Conservation (phyloP, 2,329 filamentous ascomycete species). For the Beauveria scarabaeidicola region DNA sequence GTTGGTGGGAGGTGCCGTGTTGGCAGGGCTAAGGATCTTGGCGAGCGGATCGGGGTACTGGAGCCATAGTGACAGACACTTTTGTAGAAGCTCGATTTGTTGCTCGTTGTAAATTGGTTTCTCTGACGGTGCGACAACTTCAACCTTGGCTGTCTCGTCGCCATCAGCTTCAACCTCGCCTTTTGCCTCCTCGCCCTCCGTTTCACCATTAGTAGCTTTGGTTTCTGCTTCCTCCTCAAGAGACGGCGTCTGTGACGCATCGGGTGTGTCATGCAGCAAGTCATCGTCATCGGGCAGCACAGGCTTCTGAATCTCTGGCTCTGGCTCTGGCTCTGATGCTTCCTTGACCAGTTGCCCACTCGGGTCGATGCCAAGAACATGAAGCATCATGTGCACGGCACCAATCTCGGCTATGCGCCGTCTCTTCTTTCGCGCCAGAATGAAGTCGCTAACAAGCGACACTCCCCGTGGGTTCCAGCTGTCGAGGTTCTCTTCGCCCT, state of each 20-base stretch:
- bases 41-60: conserved; percentile 48
- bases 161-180: conserved; percentile 16
- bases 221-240: conserved; percentile 22
- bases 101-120: conserved; percentile 36
- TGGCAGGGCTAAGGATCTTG: conserved; percentile 48
- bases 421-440: conserved; percentile 64
- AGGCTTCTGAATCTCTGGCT: conserved; percentile 26
- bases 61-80: conserved; percentile 57
- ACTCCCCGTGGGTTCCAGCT: conserved; percentile 86
- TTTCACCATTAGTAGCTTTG: conserved; percentile 14
- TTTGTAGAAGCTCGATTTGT: conserved; percentile 41
- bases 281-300: conserved; percentile 47
- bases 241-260: conserved; percentile 37
- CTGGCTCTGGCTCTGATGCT: conserved; percentile 24
- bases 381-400: conserved; percentile 58
- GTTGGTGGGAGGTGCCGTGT: conserved; percentile 61
- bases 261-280: conserved; percentile 49
- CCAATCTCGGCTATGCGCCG: conserved; percentile 73
- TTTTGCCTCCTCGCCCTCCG: conserved; percentile 13
- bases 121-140: conserved; percentile 12
- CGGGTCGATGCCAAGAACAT: conserved; percentile 44
- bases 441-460: conserved; percentile 82
- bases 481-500: conserved; percentile 80
- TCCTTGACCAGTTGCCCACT: conserved; percentile 23
- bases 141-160: conserved; percentile 16